These are phyloP conservation scores for Stenogyne calaminthoides DNA, from an alignment of 305 asterid species.

Conservation along the genomic window DNA sequence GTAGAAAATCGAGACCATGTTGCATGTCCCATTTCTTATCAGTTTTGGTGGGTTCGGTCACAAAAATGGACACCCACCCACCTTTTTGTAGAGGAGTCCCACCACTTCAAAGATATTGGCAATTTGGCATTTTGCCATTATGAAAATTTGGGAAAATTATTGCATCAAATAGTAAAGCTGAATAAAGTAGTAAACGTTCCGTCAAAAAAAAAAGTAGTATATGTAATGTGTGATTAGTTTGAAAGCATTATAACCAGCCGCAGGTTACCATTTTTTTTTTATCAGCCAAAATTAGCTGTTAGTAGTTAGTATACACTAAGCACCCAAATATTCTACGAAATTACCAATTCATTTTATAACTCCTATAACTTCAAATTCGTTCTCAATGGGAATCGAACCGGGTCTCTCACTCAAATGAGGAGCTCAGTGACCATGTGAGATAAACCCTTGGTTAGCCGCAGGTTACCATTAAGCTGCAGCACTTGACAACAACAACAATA, in stretches of 20 bases:
- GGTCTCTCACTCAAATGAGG: too few species aligned
- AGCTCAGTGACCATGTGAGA: too few species aligned
- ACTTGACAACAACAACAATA: background rate
- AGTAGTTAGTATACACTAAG: too few species aligned
- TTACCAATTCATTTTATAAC: too few species aligned
- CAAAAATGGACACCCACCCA: slow-evolving; percentile 5
- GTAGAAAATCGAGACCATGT: slow-evolving; percentile 13
- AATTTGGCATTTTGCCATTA: background rate
- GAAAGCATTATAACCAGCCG: slow-evolving; percentile 21
- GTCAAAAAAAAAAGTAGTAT: background rate
- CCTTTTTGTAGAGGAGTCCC: background rate
- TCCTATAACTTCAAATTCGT: too few species aligned
- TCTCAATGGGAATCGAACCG: too few species aligned
- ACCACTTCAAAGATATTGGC: background rate
- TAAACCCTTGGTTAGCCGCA: too few species aligned
- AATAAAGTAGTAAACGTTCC: background rate
- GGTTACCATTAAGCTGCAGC: background rate
- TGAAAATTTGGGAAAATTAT: background rate
- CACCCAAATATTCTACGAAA: too few species aligned
- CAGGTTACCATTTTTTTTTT: slow-evolving; percentile 13
- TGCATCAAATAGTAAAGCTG: background rate
- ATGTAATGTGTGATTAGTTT: slow-evolving; percentile 5
- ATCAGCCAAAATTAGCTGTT: too few species aligned
- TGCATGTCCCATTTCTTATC: slow-evolving; percentile 20
- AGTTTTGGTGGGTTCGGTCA: background rate